Base-by-base conservation (phyloP, 2,329 filamentous ascomycete species). In the Scedosporium aurantiacum region DNA sequence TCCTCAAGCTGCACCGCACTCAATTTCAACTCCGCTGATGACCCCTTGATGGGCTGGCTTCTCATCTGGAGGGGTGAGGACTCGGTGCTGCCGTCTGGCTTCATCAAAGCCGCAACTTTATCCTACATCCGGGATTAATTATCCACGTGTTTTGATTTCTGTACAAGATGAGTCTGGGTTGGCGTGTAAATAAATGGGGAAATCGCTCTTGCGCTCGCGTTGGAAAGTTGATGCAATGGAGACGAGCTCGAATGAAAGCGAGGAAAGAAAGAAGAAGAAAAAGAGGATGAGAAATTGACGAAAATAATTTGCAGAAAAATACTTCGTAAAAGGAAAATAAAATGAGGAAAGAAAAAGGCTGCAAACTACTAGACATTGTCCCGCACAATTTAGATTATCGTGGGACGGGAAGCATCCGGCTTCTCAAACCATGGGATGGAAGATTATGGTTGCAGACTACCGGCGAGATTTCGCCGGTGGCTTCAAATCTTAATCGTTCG, bases 71-170 rank as follows among this genome's bases (percentile, higher is more conserved):
- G 43, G n/a, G 43, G 18, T 47, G n/a, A 47, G 3, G n/a, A 47
- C 50, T 54, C 21, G 12, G 21, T 27, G 21, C 50, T 54, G 23
- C 50, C 50, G 18, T 23, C 50, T 14, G 18, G 21, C 50, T 25
- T 54, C 23, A 25, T 54, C 50, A 54, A 54, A 54, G 50, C 50
- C 50, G 50, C 50, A 54, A 54, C 50, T 54, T 54, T 54, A 54
- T 23, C 50, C 50, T 54, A 23, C 50, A 27, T 28, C 23, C 50
- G 50, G 50, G 18, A 54, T 54, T 23, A 54, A 54, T 54, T 54
- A 54, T 54, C 50, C 50, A 6, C 23, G 50, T 54, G 10, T 47
- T 21, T 47, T 47, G 43, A 47, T 47, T 37, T 21, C 43, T 47
- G 43, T 47, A 21, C 43, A 12, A 47, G 16, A 16, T 1, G 43